Evolutionary conservation across 225 moss, liverwort and hornwort species (phyloP).

Genomic region (Marchantia polymorpha): DNA sequence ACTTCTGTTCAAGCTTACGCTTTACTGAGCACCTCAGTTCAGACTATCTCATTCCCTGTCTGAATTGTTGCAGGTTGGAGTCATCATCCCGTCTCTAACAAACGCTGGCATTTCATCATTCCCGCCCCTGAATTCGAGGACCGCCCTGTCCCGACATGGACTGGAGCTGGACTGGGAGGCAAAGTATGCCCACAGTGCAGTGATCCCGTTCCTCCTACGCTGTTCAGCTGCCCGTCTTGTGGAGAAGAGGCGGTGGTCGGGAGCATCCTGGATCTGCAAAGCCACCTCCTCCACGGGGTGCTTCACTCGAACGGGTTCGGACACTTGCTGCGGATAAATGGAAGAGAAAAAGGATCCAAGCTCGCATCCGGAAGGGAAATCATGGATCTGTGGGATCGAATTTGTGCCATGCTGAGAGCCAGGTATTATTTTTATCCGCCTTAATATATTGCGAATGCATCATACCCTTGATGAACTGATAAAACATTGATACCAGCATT

Average conservation of each 20-base stretch:
- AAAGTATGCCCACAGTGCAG: conserved; percentile 87
- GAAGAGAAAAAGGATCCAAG: conserved; percentile 93
- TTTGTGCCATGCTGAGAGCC: conserved; percentile 96
- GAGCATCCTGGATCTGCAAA: conserved; percentile 86
- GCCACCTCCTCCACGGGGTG: conserved; percentile 95
- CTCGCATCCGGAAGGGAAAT: conserved; percentile 92
- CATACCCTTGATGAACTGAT: not conserved
- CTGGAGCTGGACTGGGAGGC: conserved; percentile 55
- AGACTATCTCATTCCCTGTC: not conserved
- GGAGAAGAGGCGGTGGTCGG: conserved; percentile 82
- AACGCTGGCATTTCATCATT: conserved; percentile 96
- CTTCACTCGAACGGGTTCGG: conserved; percentile 98
- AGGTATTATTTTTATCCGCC: conserved; percentile 43
- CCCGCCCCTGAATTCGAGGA: conserved; percentile 80
- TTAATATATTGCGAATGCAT: not conserved
- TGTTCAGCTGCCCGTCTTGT: conserved; percentile 86
- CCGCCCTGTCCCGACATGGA: conserved; percentile 64
- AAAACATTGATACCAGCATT: not conserved
- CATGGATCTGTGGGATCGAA: conserved; percentile 99
- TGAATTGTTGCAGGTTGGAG: conserved; percentile 73
- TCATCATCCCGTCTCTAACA: conserved; percentile 97
- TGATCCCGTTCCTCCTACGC: conserved; percentile 66
- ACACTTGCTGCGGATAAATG: conserved; percentile 89
- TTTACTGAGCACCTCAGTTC: not conserved
- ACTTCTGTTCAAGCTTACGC: too few relatives aligned